Conservation (phyloP, 768 basidiomycete genomes). For the Postia placenta region DNA sequence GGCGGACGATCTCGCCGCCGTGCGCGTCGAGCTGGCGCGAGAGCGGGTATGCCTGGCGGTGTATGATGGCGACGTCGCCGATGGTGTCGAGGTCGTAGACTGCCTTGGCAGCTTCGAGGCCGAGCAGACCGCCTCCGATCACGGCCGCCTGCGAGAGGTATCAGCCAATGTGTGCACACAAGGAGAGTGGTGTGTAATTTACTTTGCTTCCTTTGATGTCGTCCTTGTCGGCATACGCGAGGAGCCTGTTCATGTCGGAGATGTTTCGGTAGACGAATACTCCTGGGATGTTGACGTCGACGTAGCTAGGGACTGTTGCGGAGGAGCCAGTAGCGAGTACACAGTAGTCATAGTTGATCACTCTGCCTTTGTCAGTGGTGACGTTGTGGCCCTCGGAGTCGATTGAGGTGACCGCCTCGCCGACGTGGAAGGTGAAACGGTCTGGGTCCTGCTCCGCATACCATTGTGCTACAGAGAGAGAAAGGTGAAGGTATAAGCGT, state of each 20-base stretch:
- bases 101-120: constrained; percentile 72
- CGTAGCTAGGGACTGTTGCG: constrained; percentile 56
- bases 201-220: constrained; percentile 7
- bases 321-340: constrained; percentile 67
- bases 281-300: constrained; percentile 42
- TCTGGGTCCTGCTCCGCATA: constrained; percentile 52
- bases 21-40: constrained; percentile 54
- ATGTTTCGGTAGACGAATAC: constrained; percentile 72
- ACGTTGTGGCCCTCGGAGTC: constrained; percentile 36
- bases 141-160: constrained; percentile 39
- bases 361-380: constrained; percentile 38
- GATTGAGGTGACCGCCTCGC: constrained; percentile 40
- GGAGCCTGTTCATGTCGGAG: constrained; percentile 58
- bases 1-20: constrained; percentile 54
- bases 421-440: constrained; percentile 45
- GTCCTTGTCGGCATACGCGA: constrained; percentile 46
- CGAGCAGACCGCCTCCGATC: constrained; percentile 67
- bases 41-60: constrained; percentile 45
- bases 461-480: constrained; percentile 36
- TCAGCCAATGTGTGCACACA: background rate
- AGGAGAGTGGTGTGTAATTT: background rate
- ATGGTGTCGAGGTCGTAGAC: constrained; percentile 50
- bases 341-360: constrained; percentile 52
- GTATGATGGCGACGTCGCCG: constrained; percentile 44
- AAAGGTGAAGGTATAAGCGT: constrained; percentile 5